Conservation (phyloP, 2,329 filamentous ascomycete genomes). For the Arthrobotrys conoides region DNA sequence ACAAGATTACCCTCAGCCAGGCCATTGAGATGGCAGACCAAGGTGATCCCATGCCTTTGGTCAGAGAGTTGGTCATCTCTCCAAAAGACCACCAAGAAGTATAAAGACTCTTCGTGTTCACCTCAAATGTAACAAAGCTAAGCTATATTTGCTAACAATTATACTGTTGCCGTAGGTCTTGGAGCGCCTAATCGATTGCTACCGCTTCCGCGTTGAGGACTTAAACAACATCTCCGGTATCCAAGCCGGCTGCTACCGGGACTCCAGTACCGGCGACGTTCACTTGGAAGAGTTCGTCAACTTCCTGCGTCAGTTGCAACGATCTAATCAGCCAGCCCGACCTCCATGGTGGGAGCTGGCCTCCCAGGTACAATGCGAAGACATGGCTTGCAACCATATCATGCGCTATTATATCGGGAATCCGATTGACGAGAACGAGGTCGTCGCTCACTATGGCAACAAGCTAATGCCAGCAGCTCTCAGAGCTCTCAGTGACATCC, state of each 20-base stretch:
- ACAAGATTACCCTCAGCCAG: constrained; percentile 4
- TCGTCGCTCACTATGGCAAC: constrained; percentile 27
- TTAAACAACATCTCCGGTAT: constrained; percentile 40
- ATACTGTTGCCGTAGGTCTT: constrained; percentile 14
- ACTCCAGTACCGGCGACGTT: neutral
- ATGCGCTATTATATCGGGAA: constrained; percentile 43
- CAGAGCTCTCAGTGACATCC: constrained; percentile 25
- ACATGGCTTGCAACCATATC: constrained; percentile 46
- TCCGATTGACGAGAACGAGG: constrained; percentile 22
- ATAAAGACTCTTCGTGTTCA: neutral
- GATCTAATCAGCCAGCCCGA: constrained; percentile 33
- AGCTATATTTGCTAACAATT: neutral
- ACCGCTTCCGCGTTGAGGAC: constrained; percentile 45
- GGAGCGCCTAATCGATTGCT: constrained; percentile 51
- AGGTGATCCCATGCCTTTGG: constrained; percentile 39
- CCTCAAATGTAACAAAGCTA: neutral
- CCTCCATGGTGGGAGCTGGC: constrained; percentile 50
- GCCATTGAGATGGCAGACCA: constrained; percentile 35
- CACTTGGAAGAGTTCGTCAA: constrained; percentile 45
- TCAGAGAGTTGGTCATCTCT: constrained; percentile 42
- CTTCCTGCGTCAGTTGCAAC: constrained; percentile 44
- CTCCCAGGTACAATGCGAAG: constrained; percentile 41
- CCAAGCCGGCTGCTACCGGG: constrained; percentile 28
- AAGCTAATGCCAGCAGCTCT: constrained; percentile 38
- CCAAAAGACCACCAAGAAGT: constrained; percentile 44